Evolutionary conservation across 306 rosid species (phyloP).

Genomic region (Casuarina cunninghamiana): DNA sequence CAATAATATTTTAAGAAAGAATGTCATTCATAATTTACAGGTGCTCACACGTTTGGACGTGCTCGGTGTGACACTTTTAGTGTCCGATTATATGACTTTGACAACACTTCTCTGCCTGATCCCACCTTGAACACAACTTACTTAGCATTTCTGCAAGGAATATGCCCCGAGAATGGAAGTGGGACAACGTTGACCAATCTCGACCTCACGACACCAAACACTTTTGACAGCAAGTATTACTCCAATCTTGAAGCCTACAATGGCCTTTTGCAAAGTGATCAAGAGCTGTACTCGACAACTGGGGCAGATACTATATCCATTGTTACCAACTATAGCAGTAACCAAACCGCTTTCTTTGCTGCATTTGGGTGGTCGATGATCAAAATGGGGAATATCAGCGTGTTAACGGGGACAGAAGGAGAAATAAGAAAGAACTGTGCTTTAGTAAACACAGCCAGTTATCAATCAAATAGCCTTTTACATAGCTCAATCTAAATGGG

Average conservation of each 20-base stretch:
- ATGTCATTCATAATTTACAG: background rate
- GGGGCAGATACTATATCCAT: conserved; percentile 17
- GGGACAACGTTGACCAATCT: background rate
- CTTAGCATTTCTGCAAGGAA: conserved; percentile 2
- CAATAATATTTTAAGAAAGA: too few species aligned
- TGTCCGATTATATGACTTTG: conserved; percentile 12
- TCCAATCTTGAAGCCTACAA: background rate
- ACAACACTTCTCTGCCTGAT: conserved; percentile 6
- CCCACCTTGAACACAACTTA: conserved; percentile 20
- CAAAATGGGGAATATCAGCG: conserved; percentile 29
- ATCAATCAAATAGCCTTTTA: conserved; percentile 1
- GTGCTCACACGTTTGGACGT: conserved; percentile 38
- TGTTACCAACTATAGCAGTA: conserved; percentile 5
- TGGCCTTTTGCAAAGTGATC: conserved; percentile 26
- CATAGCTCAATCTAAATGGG: conserved; percentile 7
- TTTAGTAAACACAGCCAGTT: conserved; percentile 2
- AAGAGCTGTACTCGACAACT: conserved; percentile 17
- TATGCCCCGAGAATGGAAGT: conserved; percentile 22
- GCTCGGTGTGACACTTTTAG: background rate
- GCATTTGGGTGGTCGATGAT: conserved; percentile 28
- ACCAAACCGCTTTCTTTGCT: conserved; percentile 17
- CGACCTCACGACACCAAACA: conserved; percentile 8
- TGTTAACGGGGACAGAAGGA: conserved; percentile 18
- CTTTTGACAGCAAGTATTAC: conserved; percentile 27
- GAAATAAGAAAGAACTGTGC: conserved; percentile 28